phyloP scores from a whole-genome alignment of 2,329 filamentous ascomycete genomes.

The Talaromyces funiculosus region DNA sequence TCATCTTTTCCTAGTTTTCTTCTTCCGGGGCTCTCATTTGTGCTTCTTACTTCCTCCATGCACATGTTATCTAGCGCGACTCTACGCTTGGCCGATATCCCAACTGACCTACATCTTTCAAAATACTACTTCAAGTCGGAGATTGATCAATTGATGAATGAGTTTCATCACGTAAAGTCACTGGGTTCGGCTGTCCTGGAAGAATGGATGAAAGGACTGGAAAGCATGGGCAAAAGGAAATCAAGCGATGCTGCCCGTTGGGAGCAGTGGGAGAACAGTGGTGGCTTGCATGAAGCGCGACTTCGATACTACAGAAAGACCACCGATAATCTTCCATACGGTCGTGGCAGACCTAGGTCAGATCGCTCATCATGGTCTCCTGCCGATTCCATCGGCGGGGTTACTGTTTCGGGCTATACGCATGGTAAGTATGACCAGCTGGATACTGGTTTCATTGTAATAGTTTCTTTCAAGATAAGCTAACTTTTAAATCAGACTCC shows the following conservation, averaged over 20 bases:
- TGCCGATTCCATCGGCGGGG: neutral
- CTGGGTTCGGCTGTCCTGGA: conserved; percentile 64
- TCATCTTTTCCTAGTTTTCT: conserved; percentile 58
- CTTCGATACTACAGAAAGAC: neutral
- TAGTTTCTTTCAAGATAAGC: neutral
- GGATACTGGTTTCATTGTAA: neutral
- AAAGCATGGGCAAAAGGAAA: conserved; percentile 55
- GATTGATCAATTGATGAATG: conserved; percentile 56
- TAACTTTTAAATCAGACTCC: neutral
- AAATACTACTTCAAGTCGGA: conserved; percentile 64
- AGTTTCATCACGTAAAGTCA: conserved; percentile 59
- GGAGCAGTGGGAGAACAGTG: conserved; percentile 64
- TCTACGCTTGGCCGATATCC: conserved; percentile 49
- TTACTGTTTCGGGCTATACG: neutral
- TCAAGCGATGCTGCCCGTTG: conserved; percentile 61
- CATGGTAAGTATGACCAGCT: neutral
- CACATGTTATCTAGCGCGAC: conserved; percentile 55
- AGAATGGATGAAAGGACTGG: conserved; percentile 74
- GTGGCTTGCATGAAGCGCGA: conserved; percentile 22
- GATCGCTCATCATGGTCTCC: neutral
- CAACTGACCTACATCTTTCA: conserved; percentile 47
- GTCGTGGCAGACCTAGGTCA: neutral
- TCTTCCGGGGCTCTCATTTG: conserved; percentile 63
- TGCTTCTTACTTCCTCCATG: conserved; percentile 57
- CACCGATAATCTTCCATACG: neutral